Base-by-base conservation (phyloP, 495 filamentous ascomycete species). In the Terfezia boudieri region DNA sequence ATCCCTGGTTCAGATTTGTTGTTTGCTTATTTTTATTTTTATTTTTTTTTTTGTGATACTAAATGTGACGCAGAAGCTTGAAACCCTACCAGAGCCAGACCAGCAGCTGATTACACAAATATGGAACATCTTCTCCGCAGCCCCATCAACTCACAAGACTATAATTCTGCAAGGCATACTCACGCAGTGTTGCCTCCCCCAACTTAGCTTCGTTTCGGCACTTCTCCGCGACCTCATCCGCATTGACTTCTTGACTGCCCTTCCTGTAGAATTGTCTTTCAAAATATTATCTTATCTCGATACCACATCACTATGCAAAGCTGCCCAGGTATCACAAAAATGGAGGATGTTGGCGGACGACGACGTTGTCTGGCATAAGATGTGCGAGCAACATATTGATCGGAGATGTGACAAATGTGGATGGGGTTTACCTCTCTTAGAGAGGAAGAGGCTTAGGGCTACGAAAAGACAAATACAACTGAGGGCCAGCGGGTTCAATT, bases 341-440 rank as follows among this genome's bases (percentile, higher is more conserved):
- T 99, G 90, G 90, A 76, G 83, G 55, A 74, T 73, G 52, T 67
- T 99, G 26, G 90, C 90, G 2, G 92, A 95, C 65, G 87, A 94
- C 63, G 89, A 99, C 68, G 81, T 94, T 23, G 90, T 99, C 2
- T 99, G 90, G 90, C 89, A 95, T 60, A 82, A 80, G 54, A 96
- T 99, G 89, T 99, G 90, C 63, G 88, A 95, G 70, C 90, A 99
- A 62, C 90, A 99, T 62, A 96, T 94, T 53, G 86, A 90, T 60
- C 75, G 88, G 51, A 96, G 94, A 66, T 99, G 90, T 69, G 87
- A 80, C 51, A 95, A 94, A 64, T 99, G 90, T 63, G 89, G 92
- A 14, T 94, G 86, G 87, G 90, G 90, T 4, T 66, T 99, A 50
- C 90, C 90, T 49, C 70, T 90, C 50, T 66, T 98, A 54, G 90